Percentiles rank a stretch among this genome's conserved stretches.
Conservation (phyloP, 495 filamentous ascomycete species). For the Penicillium cosmopolitanum region DNA sequence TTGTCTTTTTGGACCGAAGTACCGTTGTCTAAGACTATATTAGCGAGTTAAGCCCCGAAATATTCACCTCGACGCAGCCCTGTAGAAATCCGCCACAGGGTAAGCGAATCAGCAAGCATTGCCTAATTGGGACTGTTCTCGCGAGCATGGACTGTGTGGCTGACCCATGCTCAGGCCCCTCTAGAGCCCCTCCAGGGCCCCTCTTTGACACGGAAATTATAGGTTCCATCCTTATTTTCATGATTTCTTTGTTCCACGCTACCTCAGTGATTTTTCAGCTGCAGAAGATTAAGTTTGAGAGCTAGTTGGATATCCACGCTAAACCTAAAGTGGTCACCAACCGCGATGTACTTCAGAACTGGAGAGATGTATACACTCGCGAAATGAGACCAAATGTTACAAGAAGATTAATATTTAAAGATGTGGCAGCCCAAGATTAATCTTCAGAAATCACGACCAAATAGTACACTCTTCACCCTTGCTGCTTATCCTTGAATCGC, state of each 20-base stretch:
- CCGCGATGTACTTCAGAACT: constrained; percentile 29
- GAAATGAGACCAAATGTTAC: background rate
- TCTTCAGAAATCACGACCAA: too few relatives aligned
- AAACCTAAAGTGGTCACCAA: constrained; percentile 38
- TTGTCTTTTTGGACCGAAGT: too few relatives aligned
- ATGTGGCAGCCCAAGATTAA: background rate
- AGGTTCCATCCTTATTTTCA: background rate
- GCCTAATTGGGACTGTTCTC: constrained; percentile 19
- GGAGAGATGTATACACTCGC: constrained; percentile 16
- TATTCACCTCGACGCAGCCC: background rate
- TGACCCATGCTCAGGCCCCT: too few relatives aligned
- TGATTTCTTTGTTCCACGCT: background rate
- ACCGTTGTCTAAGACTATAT: too few relatives aligned
- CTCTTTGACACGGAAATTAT: too few relatives aligned
- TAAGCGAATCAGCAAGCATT: constrained; percentile 4
- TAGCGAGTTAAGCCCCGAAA: background rate
- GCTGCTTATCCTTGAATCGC: background rate
- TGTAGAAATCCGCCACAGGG: background rate
- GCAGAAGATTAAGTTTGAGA: constrained; percentile 8
- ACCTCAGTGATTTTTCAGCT: background rate
- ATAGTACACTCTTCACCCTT: background rate
- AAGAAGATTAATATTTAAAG: background rate
- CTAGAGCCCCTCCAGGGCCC: too few relatives aligned
- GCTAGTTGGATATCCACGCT: constrained; percentile 20
- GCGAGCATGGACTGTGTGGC: constrained; percentile 11